Evolutionary conservation across 1,284 basidiomycete species (phyloP).

Genomic region (Cryptococcus sp.): DNA sequence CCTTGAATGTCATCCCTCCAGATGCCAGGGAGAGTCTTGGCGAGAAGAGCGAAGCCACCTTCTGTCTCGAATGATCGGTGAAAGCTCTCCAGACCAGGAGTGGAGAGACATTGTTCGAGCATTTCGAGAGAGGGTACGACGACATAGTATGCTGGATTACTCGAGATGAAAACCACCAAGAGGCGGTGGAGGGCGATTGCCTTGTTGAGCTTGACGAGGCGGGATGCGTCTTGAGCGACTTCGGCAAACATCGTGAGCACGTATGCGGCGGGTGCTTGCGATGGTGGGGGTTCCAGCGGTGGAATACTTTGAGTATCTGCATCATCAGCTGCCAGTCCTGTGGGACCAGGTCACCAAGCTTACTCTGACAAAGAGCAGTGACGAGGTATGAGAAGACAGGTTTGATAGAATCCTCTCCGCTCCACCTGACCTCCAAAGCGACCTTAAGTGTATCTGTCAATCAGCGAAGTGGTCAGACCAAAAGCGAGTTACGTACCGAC

Average conservation of each 20-base stretch:
- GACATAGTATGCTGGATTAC: constrained; percentile 41
- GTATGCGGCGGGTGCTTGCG: constrained; percentile 35
- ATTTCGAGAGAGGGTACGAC: constrained; percentile 40
- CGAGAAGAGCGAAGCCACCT: constrained; percentile 44
- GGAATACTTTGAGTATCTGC: constrained; percentile 10
- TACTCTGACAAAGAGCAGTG: constrained; percentile 71
- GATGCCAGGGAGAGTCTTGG: constrained; percentile 27
- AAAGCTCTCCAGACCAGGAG: constrained; percentile 38
- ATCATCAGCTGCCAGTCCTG: constrained; percentile 5
- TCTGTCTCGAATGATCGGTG: constrained; percentile 43
- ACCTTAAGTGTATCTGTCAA: constrained; percentile 27
- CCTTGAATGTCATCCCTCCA: constrained; percentile 39
- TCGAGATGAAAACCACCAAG: constrained; percentile 45
- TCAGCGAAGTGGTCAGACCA: neutral
- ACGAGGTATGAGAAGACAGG: constrained; percentile 80
- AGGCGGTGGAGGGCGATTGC: constrained; percentile 45
- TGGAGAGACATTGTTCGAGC: constrained; percentile 30
- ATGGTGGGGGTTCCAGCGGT: constrained; percentile 23
- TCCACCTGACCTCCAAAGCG: constrained; percentile 38
- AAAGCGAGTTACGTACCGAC: constrained; percentile 49
- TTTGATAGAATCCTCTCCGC: constrained; percentile 58
- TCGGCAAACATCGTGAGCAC: constrained; percentile 36
- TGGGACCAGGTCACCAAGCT: constrained; percentile 18
- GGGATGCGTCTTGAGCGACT: constrained; percentile 21
- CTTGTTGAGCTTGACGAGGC: constrained; percentile 43